phyloP scores from a whole-genome alignment of 208 protist species.

The Trypanosoma platydactyli region DNA sequence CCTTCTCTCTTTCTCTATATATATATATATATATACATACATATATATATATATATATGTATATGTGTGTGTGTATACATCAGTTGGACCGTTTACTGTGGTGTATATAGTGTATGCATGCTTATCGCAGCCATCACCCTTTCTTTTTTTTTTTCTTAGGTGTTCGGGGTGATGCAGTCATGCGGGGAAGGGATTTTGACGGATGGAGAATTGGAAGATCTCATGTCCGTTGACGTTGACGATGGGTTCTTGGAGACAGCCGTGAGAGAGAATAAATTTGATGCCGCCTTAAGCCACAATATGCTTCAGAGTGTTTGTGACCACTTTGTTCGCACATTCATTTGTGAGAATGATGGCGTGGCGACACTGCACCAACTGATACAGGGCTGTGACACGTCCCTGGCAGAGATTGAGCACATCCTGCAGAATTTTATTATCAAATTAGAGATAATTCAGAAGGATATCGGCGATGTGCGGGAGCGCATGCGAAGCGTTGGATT shows the following conservation, averaged over 20 bases:
- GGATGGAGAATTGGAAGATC: constrained; percentile 54
- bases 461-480: constrained; percentile 78
- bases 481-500: constrained; percentile 47
- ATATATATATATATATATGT: constrained; percentile 4
- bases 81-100: not conserved
- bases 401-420: constrained; percentile 69
- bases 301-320: constrained; percentile 58
- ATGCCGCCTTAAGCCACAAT: constrained; percentile 36
- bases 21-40: not conserved
- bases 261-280: constrained; percentile 32
- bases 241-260: constrained; percentile 55
- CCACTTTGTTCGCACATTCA: constrained; percentile 67
- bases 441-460: constrained; percentile 56
- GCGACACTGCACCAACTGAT: constrained; percentile 56
- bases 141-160: constrained; percentile 14
- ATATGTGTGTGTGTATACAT: constrained; percentile 11
- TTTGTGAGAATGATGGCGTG: constrained; percentile 63
- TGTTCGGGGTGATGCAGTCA: not conserved
- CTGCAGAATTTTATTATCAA: constrained; percentile 68
- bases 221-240: constrained; percentile 54
- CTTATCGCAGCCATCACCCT: not conserved
- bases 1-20: not conserved
- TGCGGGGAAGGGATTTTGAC: constrained; percentile 1
- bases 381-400: constrained; percentile 48
- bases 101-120: not conserved